Base-by-base conservation (phyloP, 2,329 filamentous ascomycete genomes). In the Monosporascus sp. region DNA sequence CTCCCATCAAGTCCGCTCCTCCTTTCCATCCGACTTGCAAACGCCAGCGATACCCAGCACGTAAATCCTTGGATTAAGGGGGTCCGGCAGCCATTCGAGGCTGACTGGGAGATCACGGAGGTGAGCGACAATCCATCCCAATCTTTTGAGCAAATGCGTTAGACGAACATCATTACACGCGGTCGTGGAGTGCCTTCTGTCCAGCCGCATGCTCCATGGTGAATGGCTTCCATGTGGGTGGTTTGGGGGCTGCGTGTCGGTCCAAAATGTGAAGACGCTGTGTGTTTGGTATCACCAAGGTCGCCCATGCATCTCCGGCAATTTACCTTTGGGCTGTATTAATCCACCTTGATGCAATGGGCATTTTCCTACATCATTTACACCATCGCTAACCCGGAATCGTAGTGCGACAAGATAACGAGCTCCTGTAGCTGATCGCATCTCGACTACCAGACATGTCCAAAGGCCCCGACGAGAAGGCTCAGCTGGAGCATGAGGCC, bases 21-120 rank as follows among this genome's bases (percentile, higher is more conserved):
- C 51, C 44, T 48, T 46, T 50, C 52, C 22, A 49, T 52, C 49
- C 48, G 38, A 45, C 52, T 55, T 47, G 48, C 47, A 47, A 54
- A 46, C 39, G 17, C 11, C 39, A 11, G 11, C 39, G 17, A 43
- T 15, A 43, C 39, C 48, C 41, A 54, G 54, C 58, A 56, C 58
- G 49, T 53, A 52, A 55, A 60, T 59, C 58, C 58, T 55, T 57
- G 60, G 52, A 52, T 62, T 48, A n/a, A 62, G 61, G 61, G 61
- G 61, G 53, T 62, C 59, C 57, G 62, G 59, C 53, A 60, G 57
- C 59, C 62, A 60, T 55, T 54, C 49, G 55, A 58, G 55, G 55
- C 55, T 55, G 58, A 58, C 47, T 43, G 45, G 49, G 31, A 55
- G 37, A 56, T 51, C 53, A 63, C 55, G 45, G 38, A 62, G 62